These are phyloP conservation scores for Powellomyces hirtus DNA, from an alignment of 192 early-diverging fungal genomes.

Conservation along the genomic window DNA sequence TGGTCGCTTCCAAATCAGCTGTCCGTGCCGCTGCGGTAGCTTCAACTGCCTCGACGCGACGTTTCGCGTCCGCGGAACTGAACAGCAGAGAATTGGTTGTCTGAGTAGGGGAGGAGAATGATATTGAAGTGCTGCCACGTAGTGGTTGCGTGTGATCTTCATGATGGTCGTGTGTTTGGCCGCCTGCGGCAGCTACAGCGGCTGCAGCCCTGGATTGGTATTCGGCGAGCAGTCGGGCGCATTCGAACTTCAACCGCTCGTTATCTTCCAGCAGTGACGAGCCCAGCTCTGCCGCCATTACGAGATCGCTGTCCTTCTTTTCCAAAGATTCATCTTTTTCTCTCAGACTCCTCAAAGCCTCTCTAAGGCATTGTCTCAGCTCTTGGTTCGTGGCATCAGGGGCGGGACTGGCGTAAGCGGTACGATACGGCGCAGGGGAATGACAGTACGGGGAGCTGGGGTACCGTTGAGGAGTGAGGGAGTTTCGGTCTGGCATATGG, in stretches of 20 bases:
- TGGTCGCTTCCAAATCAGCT: constrained; percentile 11
- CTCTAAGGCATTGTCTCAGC: background rate
- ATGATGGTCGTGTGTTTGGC: background rate
- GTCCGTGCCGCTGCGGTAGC: background rate
- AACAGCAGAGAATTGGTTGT: background rate
- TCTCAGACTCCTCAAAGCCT: background rate
- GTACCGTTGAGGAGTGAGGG: too few relatives aligned
- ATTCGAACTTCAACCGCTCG: constrained; percentile 10
- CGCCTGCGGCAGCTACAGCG: background rate
- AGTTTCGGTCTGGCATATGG: too few relatives aligned
- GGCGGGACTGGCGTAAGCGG: background rate
- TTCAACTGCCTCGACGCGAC: background rate
- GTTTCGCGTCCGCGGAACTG: constrained; percentile 1
- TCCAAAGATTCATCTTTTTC: background rate
- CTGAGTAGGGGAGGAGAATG: background rate
- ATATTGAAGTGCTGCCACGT: background rate
- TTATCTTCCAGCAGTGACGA: constrained; percentile 8
- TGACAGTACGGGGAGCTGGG: too few relatives aligned
- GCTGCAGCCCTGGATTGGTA: background rate
- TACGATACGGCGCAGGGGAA: background rate
- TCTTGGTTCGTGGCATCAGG: background rate
- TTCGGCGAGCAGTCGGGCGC: background rate
- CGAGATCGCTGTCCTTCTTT: background rate
- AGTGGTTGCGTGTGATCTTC: background rate
- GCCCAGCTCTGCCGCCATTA: constrained; percentile 24